Evolutionary conservation across 352 stramenopile species (phyloP), one percentile per base, ranked within the genome.

Genomic region (Globisporangium cylindrosporum): DNA sequence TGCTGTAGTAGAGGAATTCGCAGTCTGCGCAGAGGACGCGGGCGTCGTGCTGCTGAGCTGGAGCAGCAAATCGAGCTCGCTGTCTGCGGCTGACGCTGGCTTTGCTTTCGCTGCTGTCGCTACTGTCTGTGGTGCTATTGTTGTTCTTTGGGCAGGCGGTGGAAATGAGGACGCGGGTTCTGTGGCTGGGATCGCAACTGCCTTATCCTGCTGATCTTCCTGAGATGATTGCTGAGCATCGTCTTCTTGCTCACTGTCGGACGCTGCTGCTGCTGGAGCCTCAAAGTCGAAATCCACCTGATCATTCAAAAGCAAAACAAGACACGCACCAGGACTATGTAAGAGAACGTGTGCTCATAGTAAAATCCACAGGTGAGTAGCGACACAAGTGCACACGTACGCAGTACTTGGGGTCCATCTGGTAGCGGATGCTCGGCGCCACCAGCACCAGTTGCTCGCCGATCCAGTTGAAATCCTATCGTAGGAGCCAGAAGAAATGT

Each of bases 401-500:
- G 56, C 82, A 91, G 61, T 90, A 92, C 75, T 91, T 92, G 2
- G 76, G 70, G 49, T 94, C 84, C 65, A 94, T 86, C 34, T 78
- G 74, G 66, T 88, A 93, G 32, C 86, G 84, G 24, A 82, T 68
- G 18, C 74, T 70, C 9, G 79, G 86, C 34, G 76, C 20, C 25
- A 93, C 72, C 3, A 65, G 61, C 41, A 76, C 38, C 43, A 94
- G 62, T 55, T 93, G 84, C 38, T 77, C 72, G 1, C 76, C 83
- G 55, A 94, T 82, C 81, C 80, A 92, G 24, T 77, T 64, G 48
- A 93, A 86, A 67, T 94, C 83, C 86, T 94, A 59, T 9, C 59
- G 3, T 12, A 25, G 9, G 55, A 29, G 12, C 64, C 32, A 10
- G 66, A 24, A 46, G 62, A 54, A 49, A 59, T 9, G 27, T n/a